Conservation (phyloP, 306 rosid species). For the Ziziphus jujuba region DNA sequence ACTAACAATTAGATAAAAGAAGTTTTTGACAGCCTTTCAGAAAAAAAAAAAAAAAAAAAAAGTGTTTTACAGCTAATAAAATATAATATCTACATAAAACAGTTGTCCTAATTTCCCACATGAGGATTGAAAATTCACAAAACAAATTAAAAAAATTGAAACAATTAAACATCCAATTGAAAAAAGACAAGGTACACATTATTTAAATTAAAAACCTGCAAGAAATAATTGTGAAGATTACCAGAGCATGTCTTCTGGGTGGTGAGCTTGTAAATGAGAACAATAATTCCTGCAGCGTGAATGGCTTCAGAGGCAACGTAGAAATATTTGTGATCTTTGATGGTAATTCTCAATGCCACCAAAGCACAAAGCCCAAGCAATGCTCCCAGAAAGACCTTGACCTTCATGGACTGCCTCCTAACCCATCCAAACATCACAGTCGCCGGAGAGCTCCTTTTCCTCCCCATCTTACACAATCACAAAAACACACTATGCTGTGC, state of each 20-base stretch:
- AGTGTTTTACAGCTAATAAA: too few species aligned
- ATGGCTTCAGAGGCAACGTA: slow-evolving; percentile 47
- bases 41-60: too few species aligned
- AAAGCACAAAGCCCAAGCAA: slow-evolving; percentile 41
- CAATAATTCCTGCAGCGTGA: slow-evolving; percentile 55
- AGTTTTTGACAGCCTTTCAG: too few species aligned
- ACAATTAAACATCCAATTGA: too few species aligned
- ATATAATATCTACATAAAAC: too few species aligned
- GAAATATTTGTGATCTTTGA: slow-evolving; percentile 29
- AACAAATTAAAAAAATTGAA: too few species aligned
- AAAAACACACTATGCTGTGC: too few species aligned
- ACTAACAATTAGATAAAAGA: too few species aligned
- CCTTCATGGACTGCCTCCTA: slow-evolving; percentile 43
- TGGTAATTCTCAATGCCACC: slow-evolving; percentile 37
- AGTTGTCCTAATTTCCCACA: too few species aligned
- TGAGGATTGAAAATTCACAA: too few species aligned
- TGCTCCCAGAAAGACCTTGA: slow-evolving; percentile 45
- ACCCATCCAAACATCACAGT: slow-evolving; percentile 46
- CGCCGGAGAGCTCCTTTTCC: slow-evolving; percentile 37
- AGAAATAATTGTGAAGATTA: slow-evolving; percentile 12
- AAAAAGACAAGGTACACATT: too few species aligned
- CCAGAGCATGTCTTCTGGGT: slow-evolving; percentile 80
- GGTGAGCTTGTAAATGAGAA: slow-evolving; percentile 69
- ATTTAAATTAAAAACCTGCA: too few species aligned
- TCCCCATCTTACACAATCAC: slow-evolving; percentile 42